Conservation (phyloP, 2,329 filamentous ascomycete genomes). For the Diplodia sapinea region DNA sequence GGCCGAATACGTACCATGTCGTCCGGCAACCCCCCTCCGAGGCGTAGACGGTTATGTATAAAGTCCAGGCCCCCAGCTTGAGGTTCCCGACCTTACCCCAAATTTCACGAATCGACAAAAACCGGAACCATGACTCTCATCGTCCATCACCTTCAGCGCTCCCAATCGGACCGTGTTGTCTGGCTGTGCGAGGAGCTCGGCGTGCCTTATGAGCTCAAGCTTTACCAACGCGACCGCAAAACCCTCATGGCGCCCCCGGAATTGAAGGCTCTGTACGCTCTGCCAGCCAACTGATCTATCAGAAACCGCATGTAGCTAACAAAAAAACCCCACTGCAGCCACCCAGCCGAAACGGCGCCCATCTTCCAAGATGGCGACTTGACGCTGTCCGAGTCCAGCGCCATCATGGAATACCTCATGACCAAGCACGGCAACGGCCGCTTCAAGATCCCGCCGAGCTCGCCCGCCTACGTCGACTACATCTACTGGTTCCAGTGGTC, state of each 20-base stretch:
- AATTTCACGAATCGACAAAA: neutral
- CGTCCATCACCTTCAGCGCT: constrained; percentile 50
- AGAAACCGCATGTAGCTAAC: constrained; percentile 27
- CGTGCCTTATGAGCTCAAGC: constrained; percentile 59
- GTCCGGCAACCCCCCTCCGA: neutral
- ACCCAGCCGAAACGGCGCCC: constrained; percentile 62
- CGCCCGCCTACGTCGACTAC: constrained; percentile 63
- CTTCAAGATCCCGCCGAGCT: constrained; percentile 54
- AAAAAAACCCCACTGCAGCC: constrained; percentile 44
- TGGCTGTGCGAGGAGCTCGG: constrained; percentile 70
- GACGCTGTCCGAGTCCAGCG: constrained; percentile 64
- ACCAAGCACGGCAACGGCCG: constrained; percentile 52
- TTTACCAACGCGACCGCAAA: constrained; percentile 54
- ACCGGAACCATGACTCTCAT: constrained; percentile 35
- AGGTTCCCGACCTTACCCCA: neutral
- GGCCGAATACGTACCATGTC: neutral
- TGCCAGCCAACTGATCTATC: neutral
- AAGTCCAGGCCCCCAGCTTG: neutral
- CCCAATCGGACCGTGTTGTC: constrained; percentile 68
- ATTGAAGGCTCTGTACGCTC: constrained; percentile 40
- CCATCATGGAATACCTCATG: constrained; percentile 67
- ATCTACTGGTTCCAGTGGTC: constrained; percentile 70
- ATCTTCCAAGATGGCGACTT: constrained; percentile 63
- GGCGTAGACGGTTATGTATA: neutral
- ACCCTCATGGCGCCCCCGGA: constrained; percentile 39